Evolutionary conservation across 208 protist genomes (phyloP), one percentile per base, ranked within the genome.

Genomic region (Kentomonas sorsogonicus): DNA sequence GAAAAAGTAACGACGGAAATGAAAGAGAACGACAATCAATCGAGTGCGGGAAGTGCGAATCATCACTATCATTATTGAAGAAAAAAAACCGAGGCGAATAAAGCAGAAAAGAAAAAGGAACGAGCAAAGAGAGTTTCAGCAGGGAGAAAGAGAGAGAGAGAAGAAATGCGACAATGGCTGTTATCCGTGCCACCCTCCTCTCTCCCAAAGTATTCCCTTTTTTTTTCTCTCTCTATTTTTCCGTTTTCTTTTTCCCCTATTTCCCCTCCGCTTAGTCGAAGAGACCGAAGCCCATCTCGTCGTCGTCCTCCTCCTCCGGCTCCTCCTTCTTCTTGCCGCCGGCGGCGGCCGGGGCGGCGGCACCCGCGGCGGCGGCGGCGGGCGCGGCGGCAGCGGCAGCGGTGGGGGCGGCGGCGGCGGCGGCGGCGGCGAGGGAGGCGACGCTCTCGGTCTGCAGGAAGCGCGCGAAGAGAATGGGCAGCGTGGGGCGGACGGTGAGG

Each of bases 391-490:
- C 65, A 23, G 85, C 73, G 34, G 65, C 73, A 1, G 72, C 81
- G 23, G 73, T 43, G 29, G 80, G 77, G 29, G 77, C 72, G 13
- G 66, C 57, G 22, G 80, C 60, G 11, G 74, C 60, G 27, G 77
- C 82, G 10, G 79, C 77, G 34, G 72, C 68, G 39, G 89, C 66
- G 27, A 95, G 79, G 29, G 57, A 45, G 41, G 83, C 83, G 33
- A 95, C 65, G 11, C 74, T 66, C 72, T 90, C 81, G 70, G 82
- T 88, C 75, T 92, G 68, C 44, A 92, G 72, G 72, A 88, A 91
- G 66, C 83, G 79, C 23, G 79, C 53, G 60, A 92, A 92, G 70
- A 92, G 44, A 66, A 88, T 89, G 66, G 82, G 79, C 56, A 89
- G 74, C 23, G 82, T 90, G 55, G 74, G 59, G 63, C 78, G 72